Evolutionary conservation across 805 yeast species (phyloP), one percentile per base, ranked within the genome.

Genomic region (Kregervanrija delftensis): DNA sequence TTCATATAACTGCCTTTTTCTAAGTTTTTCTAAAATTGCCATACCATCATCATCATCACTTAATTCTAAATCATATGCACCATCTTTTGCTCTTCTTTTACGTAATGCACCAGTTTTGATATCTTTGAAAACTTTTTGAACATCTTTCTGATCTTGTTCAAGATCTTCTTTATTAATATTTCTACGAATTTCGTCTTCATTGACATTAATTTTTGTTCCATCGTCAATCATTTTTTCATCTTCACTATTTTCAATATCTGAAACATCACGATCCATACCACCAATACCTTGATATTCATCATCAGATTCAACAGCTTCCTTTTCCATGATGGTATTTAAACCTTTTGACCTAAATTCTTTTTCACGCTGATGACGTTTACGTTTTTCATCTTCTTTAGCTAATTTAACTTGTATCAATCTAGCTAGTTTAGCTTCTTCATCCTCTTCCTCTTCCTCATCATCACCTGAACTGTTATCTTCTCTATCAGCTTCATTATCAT

Each of bases 231-330:
- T 79, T 49, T 66, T 72, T 61, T 85, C 93, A 56, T 84, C 86
- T 49, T 86, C 95, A 22, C 86, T 77, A 58, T 85, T 78, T 42
- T 80, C 83, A 37, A 68, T 77, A 49, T 74, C 82, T 13, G 77
- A 72, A 1, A 57, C 44, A 49, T 77, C 82, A 3, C 81, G 84
- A 52, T 83, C 90, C 5, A 57, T 68, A 48, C 95, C 95, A 51
- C 91, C 93, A 40, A 83, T 55, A 3, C 93, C 95, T 41, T 75
- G 75, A 86, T 88, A 86, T 66, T 86, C 95, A 68, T 86, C 95
- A 48, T 86, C 95, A 33, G 93, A 84, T 66, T 86, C 95, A 53
- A 77, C 89, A 37, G 95, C 95, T 67, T 86, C 93, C 40, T 83
- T 81, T 55, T 86, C 91, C 59, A 86, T 69, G 43, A 86, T 73